Base-by-base conservation (phyloP, 495 filamentous ascomycete species). In the Pyronema omphalodes region DNA sequence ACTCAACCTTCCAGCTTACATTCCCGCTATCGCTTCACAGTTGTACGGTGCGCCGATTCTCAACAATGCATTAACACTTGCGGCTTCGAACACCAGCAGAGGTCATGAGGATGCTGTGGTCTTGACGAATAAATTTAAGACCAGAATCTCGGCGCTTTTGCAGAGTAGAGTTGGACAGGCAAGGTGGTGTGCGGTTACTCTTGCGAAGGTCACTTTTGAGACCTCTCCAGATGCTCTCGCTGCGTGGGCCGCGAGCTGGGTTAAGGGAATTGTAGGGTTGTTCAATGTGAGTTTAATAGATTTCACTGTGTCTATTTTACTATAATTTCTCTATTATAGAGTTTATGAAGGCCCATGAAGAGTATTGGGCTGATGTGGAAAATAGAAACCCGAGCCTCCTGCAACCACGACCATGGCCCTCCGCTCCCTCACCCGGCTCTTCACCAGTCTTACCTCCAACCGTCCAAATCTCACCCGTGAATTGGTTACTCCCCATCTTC, bases 101-200 rank as follows among this genome's bases (percentile, higher is more conserved):
- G 33, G 55, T 9, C 49, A 39, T 6, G 59, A 59, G 14, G 62
- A 65, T 37, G 55, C 50, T 3, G 41, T 50, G 12, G 59, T 55
- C 11, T 51, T 66, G 12, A 37, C 61, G 6, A 56, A 62, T 44
- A 66, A 62, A 34, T 65, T 55, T 52, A 66, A 65, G 52, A 56
- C 62, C 3, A 52, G 55, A n/a, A 34, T 66, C 18, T 62, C 63
- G 14, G 51, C 63, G 18, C 59, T 66, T 17, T 50, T 66, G 8
- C 62, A 65, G 44, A 60, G 59, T 35, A 57, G 56, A 19, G 50
- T 39, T 8, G 37, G 56, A 17, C 54, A 59, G 39, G 57, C 52
- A 1, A 45, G 56, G 15, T 65, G 62, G 63, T 43, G 46, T 18
- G 63, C 62, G 5, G 51, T 60, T 37, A 63, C 52, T 3, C 33